Evolutionary conservation across 2,329 filamentous ascomycete species (phyloP).

Genomic region (Chrysoporthe cubensis): DNA sequence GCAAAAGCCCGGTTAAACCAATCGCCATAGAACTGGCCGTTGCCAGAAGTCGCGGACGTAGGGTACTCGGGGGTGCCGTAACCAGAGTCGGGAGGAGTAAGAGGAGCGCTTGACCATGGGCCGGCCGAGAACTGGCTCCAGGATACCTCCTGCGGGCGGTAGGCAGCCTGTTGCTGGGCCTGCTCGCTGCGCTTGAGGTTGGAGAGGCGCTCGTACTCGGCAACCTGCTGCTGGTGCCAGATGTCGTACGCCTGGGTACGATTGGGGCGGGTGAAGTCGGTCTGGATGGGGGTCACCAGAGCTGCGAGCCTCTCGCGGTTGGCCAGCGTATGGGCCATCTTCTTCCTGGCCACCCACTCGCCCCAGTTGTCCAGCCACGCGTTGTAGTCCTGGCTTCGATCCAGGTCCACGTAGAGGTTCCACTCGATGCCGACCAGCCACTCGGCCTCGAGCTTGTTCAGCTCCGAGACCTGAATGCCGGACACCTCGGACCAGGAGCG

Average conservation of each 20-base stretch:
- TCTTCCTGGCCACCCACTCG: slow-evolving; percentile 60
- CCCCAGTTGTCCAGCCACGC: slow-evolving; percentile 66
- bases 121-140: slow-evolving; percentile 48
- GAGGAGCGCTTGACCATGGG: slow-evolving; percentile 46
- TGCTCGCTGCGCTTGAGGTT: slow-evolving; percentile 46
- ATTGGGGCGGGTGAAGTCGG: slow-evolving; percentile 40
- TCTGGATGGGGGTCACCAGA: slow-evolving; percentile 53
- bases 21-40: slow-evolving; percentile 57
- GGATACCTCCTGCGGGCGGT: slow-evolving; percentile 49
- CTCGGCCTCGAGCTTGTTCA: slow-evolving; percentile 84
- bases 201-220: slow-evolving; percentile 53
- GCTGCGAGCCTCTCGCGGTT: slow-evolving; percentile 55
- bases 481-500: slow-evolving; percentile 96
- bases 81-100: slow-evolving; percentile 64
- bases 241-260: slow-evolving; percentile 44
- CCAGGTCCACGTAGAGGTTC: slow-evolving; percentile 84
- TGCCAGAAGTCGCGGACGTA: slow-evolving; percentile 58
- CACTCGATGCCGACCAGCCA: slow-evolving; percentile 85
- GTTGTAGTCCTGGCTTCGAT: slow-evolving; percentile 72
- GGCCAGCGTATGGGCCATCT: slow-evolving; percentile 53
- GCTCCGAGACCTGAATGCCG: slow-evolving; percentile 79
- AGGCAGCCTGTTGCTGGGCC: slow-evolving; percentile 37
- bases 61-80: slow-evolving; percentile 64
- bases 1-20: slow-evolving; percentile 53
- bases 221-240: slow-evolving; percentile 60